Evolutionary conservation across 2,329 filamentous ascomycete genomes (phyloP), one percentile per base, ranked within the genome.

Genomic region (Stromatinia cepivora): DNA sequence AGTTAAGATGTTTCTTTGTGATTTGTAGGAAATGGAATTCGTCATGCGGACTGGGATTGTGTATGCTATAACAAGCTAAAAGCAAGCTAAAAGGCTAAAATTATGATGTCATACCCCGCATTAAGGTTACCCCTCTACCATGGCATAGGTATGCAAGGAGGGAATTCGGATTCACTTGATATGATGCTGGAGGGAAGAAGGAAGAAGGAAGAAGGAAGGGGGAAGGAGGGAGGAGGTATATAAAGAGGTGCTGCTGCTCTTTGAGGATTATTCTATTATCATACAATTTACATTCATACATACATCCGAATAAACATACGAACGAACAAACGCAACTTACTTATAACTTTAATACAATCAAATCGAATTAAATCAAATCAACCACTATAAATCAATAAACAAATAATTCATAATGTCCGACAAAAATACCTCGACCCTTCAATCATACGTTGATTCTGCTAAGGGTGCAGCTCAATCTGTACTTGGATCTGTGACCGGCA

Each of bases 381-480:
- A 46, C 34, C 13, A 46, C 39, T 17, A 42, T 15, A 11, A 42
- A 39, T 39, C 64, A 58, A 20, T 22, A 54, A 65, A 42, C 6
- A 39, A 64, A 45, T 39, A 58, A 66, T 70, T 58, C 31, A 69
- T 59, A 67, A 86, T 85, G 83, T 81, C 83, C 77, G 81, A 84
- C 82, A 83, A 84, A 78, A 78, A 85, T 66, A 78, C 79, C 46
- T 96, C 92, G 72, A 95, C 93, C 73, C 85, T 94, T 77, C 87
- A 94, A 84, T 91, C 92, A 69, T 90, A 89, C 81, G 78, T 92
- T 75, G 90, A 94, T 85, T 86, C 86, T 20, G 91, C 91, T 76
- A 85, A 88, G 50, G 92, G 92, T 74, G 84, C 88, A 67, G 86
- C 89, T 66, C 92, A 97, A 81, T 90, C 85, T 72, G 88, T 85